These are phyloP conservation scores for Suhomyces kunorum DNA, from an alignment of 1,139 yeast species.

Conservation along the genomic window DNA sequence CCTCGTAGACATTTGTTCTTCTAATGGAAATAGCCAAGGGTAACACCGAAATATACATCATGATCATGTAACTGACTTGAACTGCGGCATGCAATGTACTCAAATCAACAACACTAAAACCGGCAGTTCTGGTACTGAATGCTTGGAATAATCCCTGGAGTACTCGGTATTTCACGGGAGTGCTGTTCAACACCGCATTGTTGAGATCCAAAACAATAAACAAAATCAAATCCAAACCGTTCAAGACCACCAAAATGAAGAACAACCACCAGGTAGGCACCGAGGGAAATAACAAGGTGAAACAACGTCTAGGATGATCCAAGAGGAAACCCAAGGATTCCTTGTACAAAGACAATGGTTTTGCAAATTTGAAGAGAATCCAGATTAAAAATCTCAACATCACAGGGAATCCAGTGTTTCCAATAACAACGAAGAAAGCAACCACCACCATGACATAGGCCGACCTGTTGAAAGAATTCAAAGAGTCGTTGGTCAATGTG, in stretches of 20 bases:
- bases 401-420: slow-evolving; percentile 93
- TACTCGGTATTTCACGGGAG: slow-evolving; percentile 68
- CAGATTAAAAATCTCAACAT: slow-evolving; percentile 78
- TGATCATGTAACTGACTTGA: slow-evolving; percentile 88
- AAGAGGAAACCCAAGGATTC: slow-evolving; percentile 85
- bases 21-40: slow-evolving; percentile 96
- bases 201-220: slow-evolving; percentile 77
- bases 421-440: slow-evolving; percentile 75
- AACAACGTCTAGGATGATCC: slow-evolving; percentile 97
- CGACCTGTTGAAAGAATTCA: slow-evolving; percentile 63
- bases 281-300: slow-evolving; percentile 86
- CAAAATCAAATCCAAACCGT: slow-evolving; percentile 74
- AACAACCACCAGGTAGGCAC: slow-evolving; percentile 96
- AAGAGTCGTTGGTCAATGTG: slow-evolving; percentile 77
- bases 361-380: slow-evolving; percentile 68
- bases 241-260: slow-evolving; percentile 67
- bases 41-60: slow-evolving; percentile 97
- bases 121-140: slow-evolving; percentile 91
- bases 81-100: slow-evolving; percentile 81
- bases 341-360: slow-evolving; percentile 60
- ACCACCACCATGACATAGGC: slow-evolving; percentile 64
- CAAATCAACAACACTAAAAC: slow-evolving; percentile 72
- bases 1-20: slow-evolving; percentile 96
- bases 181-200: slow-evolving; percentile 44
- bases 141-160: slow-evolving; percentile 89